Evolutionary conservation across 1,284 basidiomycete species (phyloP), one percentile per base, ranked within the genome.

Genomic region (Pseudozyma pruni): DNA sequence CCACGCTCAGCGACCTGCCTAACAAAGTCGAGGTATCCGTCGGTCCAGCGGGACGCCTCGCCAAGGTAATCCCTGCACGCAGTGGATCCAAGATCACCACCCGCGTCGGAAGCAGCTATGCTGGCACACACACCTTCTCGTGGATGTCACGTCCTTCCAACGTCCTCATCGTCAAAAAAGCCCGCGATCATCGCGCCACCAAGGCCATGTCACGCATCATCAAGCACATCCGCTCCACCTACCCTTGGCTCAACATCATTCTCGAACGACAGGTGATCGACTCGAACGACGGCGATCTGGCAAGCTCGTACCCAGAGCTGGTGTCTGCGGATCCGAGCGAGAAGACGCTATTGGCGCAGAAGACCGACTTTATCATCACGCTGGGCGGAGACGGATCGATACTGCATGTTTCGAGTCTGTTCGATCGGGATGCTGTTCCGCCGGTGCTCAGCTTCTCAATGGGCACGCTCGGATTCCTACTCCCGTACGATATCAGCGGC

Each of bases 341-440:
- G 13, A 63, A 71, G 34, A 7, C n/a, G 2, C 3, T 58, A 10
- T 45, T 82, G 19, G 61, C 63, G 7, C 40, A 50, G 27, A 81
- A 81, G 73, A 74, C 68, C 5, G 92, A 95, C 81, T 86, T 98
- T 8, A 90, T 96, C 14, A 88, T 98, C 29, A 96, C 94, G 0
- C 84, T 98, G 1, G 94, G 94, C 45, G 94, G 94, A 22, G 94
- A 98, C 80, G 94, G 94, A 2, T 97, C 95, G 2, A 94, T 98
- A 45, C 86, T 98, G 4, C 94, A 96, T 80, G 93, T 93, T 0
- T 94, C 94, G 5, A 93, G 92, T 22, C 85, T 98, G 7, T 98
- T 98, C 83, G 91, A 90, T 74, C 86, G 87, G 8, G 91, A 90
- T 31, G 90, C 92, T 20, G 94, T 96, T 13, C 94, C 94, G 1